Evolutionary conservation across 225 moss, liverwort and hornwort species (phyloP), one percentile per base, ranked within the genome.

Genomic region (Straminergon stramineum): DNA sequence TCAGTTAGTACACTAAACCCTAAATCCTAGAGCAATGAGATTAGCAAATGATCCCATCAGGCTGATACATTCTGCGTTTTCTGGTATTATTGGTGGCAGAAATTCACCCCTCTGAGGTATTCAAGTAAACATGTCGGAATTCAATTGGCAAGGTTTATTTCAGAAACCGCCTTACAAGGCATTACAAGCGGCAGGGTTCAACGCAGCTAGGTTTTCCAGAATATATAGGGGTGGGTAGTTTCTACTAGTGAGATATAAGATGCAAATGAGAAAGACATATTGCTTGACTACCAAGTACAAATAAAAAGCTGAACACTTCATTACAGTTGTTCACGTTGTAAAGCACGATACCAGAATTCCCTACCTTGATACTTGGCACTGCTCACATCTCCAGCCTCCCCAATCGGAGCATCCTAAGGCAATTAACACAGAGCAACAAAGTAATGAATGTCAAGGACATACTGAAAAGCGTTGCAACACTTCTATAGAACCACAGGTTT

Each of bases 401-500:
- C 93, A 83, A 97, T 97, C 52, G 97, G 97, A 85, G 97, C 95
- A 92, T 97, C 96, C 97, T 97, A 91, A 67, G 64, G 79, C 48
- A 56, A 37, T 76, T 75, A 68, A 74, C 82, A 85, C 70, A 85
- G 58, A 61, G 41, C 63, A 83, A 75, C 35, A 64, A 70, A 83
- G 18, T 53, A 60, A 67, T 56, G 66, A 78, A 60, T 88, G 51
- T 78, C 35, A 73, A 65, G 64, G 71, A 68, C 61, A 82, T 16
- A 67, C 41, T 79, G 64, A 73, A 66, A 83, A 35, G 60, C 30
- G 21, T 76, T 68, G 82, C 43, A 53, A 65, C 57, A 80, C 84
- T 66, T 56, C 37, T 58, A 51, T n/a, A 83, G 66, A 32, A 73
- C 83, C 74, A 75, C 75, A 89, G 58, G 37, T 75, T 81, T 89